Evolutionary conservation across 306 rosid genomes (phyloP).

Genomic region (Ormosia emarginata): DNA sequence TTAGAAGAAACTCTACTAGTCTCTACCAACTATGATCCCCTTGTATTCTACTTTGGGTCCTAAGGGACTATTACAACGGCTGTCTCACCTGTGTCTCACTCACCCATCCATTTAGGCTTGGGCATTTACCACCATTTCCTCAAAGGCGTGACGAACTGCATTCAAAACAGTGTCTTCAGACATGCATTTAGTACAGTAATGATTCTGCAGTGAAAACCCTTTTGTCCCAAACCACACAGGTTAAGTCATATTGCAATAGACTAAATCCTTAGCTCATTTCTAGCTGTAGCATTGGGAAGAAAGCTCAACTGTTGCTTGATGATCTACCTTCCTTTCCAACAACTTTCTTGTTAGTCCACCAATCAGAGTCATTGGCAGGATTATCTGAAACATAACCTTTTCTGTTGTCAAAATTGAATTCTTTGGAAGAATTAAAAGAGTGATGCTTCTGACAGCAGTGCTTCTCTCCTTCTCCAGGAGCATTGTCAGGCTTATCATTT

Average conservation of each 20-base stretch:
- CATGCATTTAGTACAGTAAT: too few species aligned
- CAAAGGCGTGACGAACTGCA: constrained; percentile 17
- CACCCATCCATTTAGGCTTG: constrained; percentile 13
- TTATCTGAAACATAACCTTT: constrained; percentile 57
- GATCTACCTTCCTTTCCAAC: constrained; percentile 59
- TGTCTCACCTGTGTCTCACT: constrained; percentile 23
- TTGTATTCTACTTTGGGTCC: constrained; percentile 34
- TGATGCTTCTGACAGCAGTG: constrained; percentile 48
- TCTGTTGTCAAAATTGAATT: constrained; percentile 81
- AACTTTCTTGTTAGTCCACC: constrained; percentile 76
- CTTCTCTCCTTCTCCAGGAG: constrained; percentile 44
- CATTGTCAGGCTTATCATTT: constrained; percentile 35
- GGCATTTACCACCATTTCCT: constrained; percentile 22
- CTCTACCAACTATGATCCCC: constrained; percentile 47
- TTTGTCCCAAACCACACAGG: constrained; percentile 29
- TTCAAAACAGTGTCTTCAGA: too few species aligned
- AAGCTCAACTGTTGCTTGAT: constrained; percentile 62
- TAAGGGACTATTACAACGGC: constrained; percentile 29
- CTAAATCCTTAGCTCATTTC: constrained; percentile 50
- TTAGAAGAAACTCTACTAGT: constrained; percentile 44
- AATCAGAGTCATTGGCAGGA: constrained; percentile 52
- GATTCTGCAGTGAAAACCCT: constrained; percentile 16
- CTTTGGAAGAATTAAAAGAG: constrained; percentile 67
- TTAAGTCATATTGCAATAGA: constrained; percentile 29
- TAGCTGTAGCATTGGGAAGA: constrained; percentile 78